These are phyloP conservation scores for Chrysosporium keratinophilum DNA, from an alignment of 2,329 filamentous ascomycete genomes.

Conservation along the genomic window DNA sequence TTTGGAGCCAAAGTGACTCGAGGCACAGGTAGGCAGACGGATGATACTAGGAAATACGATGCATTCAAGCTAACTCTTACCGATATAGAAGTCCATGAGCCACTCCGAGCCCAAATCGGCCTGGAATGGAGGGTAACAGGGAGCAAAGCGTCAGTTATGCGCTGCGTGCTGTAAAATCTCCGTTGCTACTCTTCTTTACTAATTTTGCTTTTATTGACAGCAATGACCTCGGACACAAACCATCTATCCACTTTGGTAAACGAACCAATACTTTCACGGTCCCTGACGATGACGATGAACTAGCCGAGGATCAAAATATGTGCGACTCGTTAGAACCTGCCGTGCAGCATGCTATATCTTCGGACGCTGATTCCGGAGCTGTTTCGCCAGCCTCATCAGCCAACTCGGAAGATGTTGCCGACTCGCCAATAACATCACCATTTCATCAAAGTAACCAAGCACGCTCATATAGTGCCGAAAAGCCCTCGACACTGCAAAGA, in stretches of 20 bases:
- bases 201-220: background rate
- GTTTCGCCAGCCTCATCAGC: background rate
- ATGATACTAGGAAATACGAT: background rate
- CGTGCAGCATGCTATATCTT: background rate
- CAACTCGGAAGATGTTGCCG: background rate
- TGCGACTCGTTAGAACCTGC: background rate
- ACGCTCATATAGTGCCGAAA: too few relatives aligned
- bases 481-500: too few relatives aligned
- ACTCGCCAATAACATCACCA: background rate
- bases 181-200: background rate
- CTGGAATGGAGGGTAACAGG: constrained; percentile 23
- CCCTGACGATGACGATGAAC: constrained; percentile 32
- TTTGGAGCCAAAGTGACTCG: constrained; percentile 44
- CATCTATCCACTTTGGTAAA: background rate
- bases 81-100: constrained; percentile 19
- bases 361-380: background rate
- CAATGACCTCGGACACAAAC: background rate
- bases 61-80: background rate
- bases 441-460: background rate
- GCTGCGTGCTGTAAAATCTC: background rate
- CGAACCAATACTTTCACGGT: constrained; percentile 33
- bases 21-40: constrained; percentile 31
- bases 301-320: constrained; percentile 13
- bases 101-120: constrained; percentile 25
- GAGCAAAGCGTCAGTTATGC: constrained; percentile 14